A percentile compares a stretch with the other conserved stretches of the same genome.
These are phyloP conservation scores for Pichia californica DNA, from an alignment of 805 yeast genomes.

Conservation along the genomic window DNA sequence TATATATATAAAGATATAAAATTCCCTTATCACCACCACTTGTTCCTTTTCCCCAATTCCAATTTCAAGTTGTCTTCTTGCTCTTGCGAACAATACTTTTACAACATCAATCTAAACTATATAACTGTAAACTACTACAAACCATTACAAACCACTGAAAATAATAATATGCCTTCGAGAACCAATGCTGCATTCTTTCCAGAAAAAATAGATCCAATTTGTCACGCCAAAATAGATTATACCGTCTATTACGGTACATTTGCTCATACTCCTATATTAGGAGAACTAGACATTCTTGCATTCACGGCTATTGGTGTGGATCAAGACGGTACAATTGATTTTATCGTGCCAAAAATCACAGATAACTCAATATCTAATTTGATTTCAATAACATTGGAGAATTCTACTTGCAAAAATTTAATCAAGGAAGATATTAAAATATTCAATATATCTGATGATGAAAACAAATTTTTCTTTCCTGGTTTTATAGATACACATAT, in stretches of 20 bases:
- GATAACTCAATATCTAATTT: slow-evolving; percentile 4
- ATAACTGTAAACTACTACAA: no score
- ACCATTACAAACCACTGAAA: no score
- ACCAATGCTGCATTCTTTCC: slow-evolving; percentile 8
- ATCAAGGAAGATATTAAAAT: slow-evolving; percentile 24
- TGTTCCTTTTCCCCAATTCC: background rate
- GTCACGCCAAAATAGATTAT: slow-evolving; percentile 14
- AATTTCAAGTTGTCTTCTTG: no score
- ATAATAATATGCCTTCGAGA: slow-evolving; percentile 15
- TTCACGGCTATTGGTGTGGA: slow-evolving; percentile 61
- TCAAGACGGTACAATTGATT: slow-evolving; percentile 45
- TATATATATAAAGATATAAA: no score
- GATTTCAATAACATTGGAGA: slow-evolving; percentile 6
- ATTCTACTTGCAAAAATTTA: slow-evolving; percentile 1
- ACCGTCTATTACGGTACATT: slow-evolving; percentile 63
- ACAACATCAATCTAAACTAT: no score
- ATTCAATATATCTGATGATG: slow-evolving; percentile 31
- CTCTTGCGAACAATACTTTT: no score
- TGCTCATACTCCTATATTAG: slow-evolving; percentile 62
- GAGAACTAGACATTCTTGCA: slow-evolving; percentile 47
- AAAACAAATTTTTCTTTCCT: slow-evolving; percentile 62
- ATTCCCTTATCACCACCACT: no score
- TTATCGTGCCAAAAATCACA: slow-evolving; percentile 16
- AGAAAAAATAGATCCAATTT: slow-evolving; percentile 15
- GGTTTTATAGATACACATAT: slow-evolving; percentile 81